These are phyloP conservation scores for Hypomyces rosellus DNA, from an alignment of 2,329 filamentous ascomycete species.

Conservation along the genomic window DNA sequence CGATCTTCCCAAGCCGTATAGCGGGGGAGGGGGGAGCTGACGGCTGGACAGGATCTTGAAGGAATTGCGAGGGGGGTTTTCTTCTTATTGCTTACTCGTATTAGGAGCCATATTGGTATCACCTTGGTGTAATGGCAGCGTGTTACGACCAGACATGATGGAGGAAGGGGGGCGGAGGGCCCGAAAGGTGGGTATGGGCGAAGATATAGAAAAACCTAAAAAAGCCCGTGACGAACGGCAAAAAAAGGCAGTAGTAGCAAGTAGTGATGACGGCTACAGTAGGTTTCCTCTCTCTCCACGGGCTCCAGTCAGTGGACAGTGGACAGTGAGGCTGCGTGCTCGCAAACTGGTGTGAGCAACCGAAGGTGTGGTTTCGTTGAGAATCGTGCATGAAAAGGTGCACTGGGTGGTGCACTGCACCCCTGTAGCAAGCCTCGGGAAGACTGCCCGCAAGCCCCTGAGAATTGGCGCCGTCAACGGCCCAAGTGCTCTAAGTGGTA, in stretches of 20 bases:
- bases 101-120: conserved; percentile 29
- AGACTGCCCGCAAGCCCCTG: conserved; percentile 12
- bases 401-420: conserved; percentile 2
- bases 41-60: background rate
- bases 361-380: conserved; percentile 12
- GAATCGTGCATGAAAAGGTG: conserved; percentile 12
- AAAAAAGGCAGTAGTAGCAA: too few species aligned
- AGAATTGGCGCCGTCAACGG: conserved; percentile 8
- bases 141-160: conserved; percentile 27
- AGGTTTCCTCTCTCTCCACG: too few species aligned
- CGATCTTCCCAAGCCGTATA: background rate
- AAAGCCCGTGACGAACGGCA: too few species aligned
- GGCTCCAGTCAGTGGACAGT: background rate
- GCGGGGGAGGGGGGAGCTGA: background rate
- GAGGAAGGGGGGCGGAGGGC: conserved; percentile 9
- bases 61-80: background rate
- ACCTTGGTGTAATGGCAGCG: conserved; percentile 26
- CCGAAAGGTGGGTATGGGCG: conserved; percentile 16
- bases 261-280: too few species aligned
- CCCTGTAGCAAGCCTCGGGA: conserved; percentile 12
- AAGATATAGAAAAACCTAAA: background rate
- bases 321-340: conserved; percentile 5
- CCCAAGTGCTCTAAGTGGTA: conserved; percentile 1
- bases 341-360: conserved; percentile 11
- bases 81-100: conserved; percentile 21